Base-by-base conservation (phyloP, 1,284 basidiomycete species). In the Lentinula novae-zelandiae region DNA sequence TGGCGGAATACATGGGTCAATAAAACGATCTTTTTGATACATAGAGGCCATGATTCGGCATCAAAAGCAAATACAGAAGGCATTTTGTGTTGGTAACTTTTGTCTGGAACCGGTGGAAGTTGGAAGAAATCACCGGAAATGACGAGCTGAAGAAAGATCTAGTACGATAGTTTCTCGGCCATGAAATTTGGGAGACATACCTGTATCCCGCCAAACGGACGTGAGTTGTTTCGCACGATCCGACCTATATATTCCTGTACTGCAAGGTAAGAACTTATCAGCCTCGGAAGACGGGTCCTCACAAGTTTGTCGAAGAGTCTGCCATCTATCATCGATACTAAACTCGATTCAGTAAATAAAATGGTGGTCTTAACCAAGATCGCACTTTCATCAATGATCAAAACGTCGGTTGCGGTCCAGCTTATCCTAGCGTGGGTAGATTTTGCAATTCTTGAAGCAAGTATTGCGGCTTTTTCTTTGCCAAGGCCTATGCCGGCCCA, bases 101-200 rank as follows among this genome's bases (percentile, higher is more conserved):
- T 68, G 15, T 68, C 69, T 13, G 82, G 80, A 5, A 98, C 94
- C 0, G 96, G 96, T 1, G 96, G 96, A 1, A 98, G 82, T 75
- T 98, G 95, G 74, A 91, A 95, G 73, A 96, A 96, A 73, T 97
- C 95, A 13, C 95, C 94, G 5, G 90, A 93, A 49, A 95, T 79
- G 58, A 97, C 79, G 50, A 98, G 77, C 86, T 89, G 15, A 50
- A 52, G 36, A 12, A 33, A 17, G 34, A 27, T 27, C 27, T 27
- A 27, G 53, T 46, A 53, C 13, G n/a, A 50, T 54, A 53, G 17
- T 36, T 20, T 33, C 31, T 44, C 38, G 38, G 49, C 36, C 22
- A 55, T 39, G 40, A 44, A 39, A 34, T 51, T 10, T 10, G 85
- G 86, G 39, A 49, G 10, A 51, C 42, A 66, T 76, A 96, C 85